These are phyloP conservation scores for Brassica carinata DNA, from an alignment of 345 rosid genomes.

Conservation along the genomic window DNA sequence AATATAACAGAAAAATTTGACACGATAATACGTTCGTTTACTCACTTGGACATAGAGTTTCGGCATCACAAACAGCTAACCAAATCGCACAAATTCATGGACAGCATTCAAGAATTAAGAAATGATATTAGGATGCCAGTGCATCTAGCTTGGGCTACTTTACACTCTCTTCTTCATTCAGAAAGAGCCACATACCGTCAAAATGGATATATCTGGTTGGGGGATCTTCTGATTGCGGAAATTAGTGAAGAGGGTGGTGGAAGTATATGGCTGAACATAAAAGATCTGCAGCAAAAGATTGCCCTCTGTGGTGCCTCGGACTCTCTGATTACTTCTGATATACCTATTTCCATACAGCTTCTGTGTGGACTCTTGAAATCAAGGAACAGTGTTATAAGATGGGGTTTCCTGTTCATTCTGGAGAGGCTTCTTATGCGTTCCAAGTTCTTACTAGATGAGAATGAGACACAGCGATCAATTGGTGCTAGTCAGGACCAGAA, in stretches of 20 bases:
- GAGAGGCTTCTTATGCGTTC: constrained; percentile 98
- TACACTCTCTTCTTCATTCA: constrained; percentile 97
- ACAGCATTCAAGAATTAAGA: constrained; percentile 51
- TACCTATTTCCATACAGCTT: constrained; percentile 80
- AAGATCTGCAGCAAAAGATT: constrained; percentile 66
- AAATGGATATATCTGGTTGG: constrained; percentile 94
- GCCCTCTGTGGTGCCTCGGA: constrained; percentile 69
- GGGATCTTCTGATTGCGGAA: constrained; percentile 91
- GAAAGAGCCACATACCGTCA: constrained; percentile 74
- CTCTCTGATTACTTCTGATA: constrained; percentile 64
- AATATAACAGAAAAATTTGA: constrained; percentile 80
- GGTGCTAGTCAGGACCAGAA: constrained; percentile 45
- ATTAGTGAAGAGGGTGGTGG: constrained; percentile 69
- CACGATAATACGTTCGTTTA: constrained; percentile 74
- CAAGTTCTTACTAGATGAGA: constrained; percentile 88
- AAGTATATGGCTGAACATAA: constrained; percentile 71
- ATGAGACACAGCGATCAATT: constrained; percentile 62
- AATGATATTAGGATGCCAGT: constrained; percentile 55
- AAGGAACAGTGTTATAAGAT: constrained; percentile 63
- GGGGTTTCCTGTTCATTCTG: constrained; percentile 86
- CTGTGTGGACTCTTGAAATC: constrained; percentile 95
- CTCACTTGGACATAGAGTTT: constrained; percentile 90
- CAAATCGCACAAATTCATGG: constrained; percentile 67
- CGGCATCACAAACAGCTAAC: constrained; percentile 73
- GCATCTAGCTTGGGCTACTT: constrained; percentile 78